These are phyloP conservation scores for Leccinum uliginosum DNA, from an alignment of 768 basidiomycete species.

Conservation along the genomic window DNA sequence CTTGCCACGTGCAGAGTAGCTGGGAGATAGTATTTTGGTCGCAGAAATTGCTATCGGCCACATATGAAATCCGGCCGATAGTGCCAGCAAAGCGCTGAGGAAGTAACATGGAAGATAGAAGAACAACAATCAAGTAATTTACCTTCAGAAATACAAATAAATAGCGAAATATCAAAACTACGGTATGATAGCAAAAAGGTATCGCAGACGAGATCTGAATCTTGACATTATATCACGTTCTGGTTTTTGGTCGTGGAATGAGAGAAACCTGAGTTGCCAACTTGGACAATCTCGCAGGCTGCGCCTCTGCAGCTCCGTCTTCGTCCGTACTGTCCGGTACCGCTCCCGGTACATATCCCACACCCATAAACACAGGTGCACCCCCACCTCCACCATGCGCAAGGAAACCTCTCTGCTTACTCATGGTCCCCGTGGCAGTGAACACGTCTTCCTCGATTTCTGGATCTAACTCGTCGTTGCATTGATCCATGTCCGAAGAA, in stretches of 20 bases:
- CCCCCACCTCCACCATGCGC: constrained; percentile 76
- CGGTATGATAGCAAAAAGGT: background rate
- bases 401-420: constrained; percentile 56
- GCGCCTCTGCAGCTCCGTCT: background rate
- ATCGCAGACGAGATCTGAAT: constrained; percentile 2
- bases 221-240: constrained; percentile 6
- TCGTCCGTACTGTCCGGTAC: constrained; percentile 27
- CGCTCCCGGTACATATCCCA: constrained; percentile 60
- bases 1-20: background rate
- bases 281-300: constrained; percentile 5
- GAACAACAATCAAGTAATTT: constrained; percentile 1
- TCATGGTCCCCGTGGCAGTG: constrained; percentile 51
- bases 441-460: constrained; percentile 47
- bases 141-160: constrained; percentile 24
- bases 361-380: constrained; percentile 64
- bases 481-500: constrained; percentile 28
- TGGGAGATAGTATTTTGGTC: background rate
- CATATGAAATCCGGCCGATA: background rate
- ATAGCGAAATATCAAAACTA: background rate
- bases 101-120: background rate
- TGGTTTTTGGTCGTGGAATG: constrained; percentile 24
- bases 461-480: constrained; percentile 34
- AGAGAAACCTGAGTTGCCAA: constrained; percentile 14
- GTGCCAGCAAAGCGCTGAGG: background rate
- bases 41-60: background rate